These are phyloP conservation scores for Trichocomaceae sp. DNA, from an alignment of 2,329 filamentous ascomycete genomes.

Conservation along the genomic window DNA sequence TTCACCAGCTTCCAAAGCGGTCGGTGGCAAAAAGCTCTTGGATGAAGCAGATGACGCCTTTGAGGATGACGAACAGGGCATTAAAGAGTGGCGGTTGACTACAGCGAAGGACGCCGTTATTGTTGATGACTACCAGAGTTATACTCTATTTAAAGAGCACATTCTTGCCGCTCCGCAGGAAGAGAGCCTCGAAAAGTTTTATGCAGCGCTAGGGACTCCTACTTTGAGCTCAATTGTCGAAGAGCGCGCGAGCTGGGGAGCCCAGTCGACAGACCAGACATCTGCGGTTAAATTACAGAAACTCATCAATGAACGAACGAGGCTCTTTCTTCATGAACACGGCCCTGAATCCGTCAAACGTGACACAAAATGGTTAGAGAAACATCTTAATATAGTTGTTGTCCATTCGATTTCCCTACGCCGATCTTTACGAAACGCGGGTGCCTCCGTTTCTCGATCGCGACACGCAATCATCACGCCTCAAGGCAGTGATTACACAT, in stretches of 20 bases:
- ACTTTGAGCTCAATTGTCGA: constrained; percentile 71
- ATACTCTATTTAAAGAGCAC: constrained; percentile 76
- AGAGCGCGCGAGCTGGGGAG: constrained; percentile 67
- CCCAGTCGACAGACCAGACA: constrained; percentile 59
- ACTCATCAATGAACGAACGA: constrained; percentile 77
- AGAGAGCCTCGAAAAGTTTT: constrained; percentile 77
- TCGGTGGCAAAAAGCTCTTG: constrained; percentile 15
- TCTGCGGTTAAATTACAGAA: constrained; percentile 65
- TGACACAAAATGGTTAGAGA: constrained; percentile 84
- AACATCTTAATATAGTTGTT: constrained; percentile 68
- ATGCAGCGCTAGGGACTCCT: constrained; percentile 69
- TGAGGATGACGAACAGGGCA: constrained; percentile 55
- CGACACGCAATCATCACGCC: constrained; percentile 64
- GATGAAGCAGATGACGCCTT: constrained; percentile 42
- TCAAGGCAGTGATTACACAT: constrained; percentile 52
- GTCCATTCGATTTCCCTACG: constrained; percentile 73
- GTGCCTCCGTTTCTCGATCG: constrained; percentile 60
- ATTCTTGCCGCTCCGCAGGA: constrained; percentile 86
- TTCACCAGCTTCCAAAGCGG: constrained; percentile 18
- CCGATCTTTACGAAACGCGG: constrained; percentile 65
- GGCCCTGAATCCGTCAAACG: constrained; percentile 72
- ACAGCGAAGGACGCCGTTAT: constrained; percentile 67
- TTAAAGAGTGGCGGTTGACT: constrained; percentile 73
- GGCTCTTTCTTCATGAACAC: constrained; percentile 84
- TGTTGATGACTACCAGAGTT: constrained; percentile 82